Evolutionary conservation across 2,329 filamentous ascomycete genomes (phyloP), one percentile per base, ranked within the genome.

Genomic region (Cordyceps militaris): DNA sequence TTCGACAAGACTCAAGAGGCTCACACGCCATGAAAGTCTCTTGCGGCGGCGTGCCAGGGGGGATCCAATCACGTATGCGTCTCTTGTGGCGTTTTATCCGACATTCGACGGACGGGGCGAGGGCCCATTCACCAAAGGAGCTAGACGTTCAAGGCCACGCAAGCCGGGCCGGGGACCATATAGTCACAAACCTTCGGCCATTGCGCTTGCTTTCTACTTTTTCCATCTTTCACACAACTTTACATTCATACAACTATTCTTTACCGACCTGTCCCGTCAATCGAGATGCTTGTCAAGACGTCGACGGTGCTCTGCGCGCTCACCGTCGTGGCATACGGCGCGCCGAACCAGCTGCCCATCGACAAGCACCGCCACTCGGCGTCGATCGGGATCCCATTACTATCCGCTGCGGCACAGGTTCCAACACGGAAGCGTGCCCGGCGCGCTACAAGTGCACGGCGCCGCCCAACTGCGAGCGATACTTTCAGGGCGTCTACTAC

Each of bases 381-480:
- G 16, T 47, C 10, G 47, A 44, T 21, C 55, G 30, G 23, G 50
- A 54, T 38, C 57, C 57, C 19, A 21, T 42, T 21, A 58, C 57
- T 21, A 58, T 58, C 43, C 57, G 57, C 24, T 58, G 57, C 43
- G 57, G 57, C 36, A 58, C 57, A 7, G 57, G 57, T 10, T 30
- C 57, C 42, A 58, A 58, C 34, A 58, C 57, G 5, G 38, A 58
- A 36, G 32, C 16, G 26, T 58, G 57, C 16, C 57, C 57, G 16
- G 24, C 21, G 10, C 21, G 26, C 24, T 58, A 36, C 43, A 58
- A 48, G 34, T 58, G 57, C 43, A 58, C 57, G 24, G 57, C 57
- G 26, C 57, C 50, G 21, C 19, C 43, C 24, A 38, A 58, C 50
- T 58, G 57, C 43, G 50, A 53, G 26, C 30, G 49, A 9, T 58